Conservation (phyloP, 495 filamentous ascomycete species). For the Penicillium lagena region DNA sequence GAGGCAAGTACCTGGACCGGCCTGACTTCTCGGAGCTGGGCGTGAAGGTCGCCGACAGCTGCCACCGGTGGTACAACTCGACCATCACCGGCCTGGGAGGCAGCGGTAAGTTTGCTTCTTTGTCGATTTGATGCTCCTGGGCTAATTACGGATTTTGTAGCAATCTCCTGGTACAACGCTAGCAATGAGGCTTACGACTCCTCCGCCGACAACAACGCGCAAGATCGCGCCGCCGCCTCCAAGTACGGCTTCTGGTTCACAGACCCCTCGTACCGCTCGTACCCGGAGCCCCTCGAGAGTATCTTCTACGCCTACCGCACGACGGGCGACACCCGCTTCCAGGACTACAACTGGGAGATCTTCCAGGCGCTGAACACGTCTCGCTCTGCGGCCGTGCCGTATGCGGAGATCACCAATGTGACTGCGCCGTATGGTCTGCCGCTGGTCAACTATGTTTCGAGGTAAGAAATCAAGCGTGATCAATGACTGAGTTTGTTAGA, state of each 20-base stretch:
- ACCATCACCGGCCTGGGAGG: constrained; percentile 61
- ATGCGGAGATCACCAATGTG: constrained; percentile 59
- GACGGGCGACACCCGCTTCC: constrained; percentile 33
- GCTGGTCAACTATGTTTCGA: constrained; percentile 43
- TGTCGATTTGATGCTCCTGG: too few relatives aligned
- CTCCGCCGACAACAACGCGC: constrained; percentile 42
- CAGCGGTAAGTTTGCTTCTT: constrained; percentile 26
- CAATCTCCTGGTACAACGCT: constrained; percentile 55
- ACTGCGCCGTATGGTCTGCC: constrained; percentile 33
- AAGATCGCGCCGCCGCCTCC: constrained; percentile 12
- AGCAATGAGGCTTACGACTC: constrained; percentile 30
- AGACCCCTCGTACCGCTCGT: constrained; percentile 24
- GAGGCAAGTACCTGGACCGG: constrained; percentile 53
- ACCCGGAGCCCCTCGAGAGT: constrained; percentile 37
- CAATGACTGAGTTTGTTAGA: not conserved
- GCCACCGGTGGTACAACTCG: constrained; percentile 55
- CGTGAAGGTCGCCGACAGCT: constrained; percentile 59
- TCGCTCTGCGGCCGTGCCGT: constrained; percentile 49
- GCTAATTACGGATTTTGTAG: not conserved
- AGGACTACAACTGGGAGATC: constrained; percentile 37
- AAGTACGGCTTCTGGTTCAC: constrained; percentile 60
- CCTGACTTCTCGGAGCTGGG: constrained; percentile 60
- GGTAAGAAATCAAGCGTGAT: not conserved
- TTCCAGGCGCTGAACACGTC: constrained; percentile 48
- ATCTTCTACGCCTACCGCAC: constrained; percentile 40